Percentiles rank a stretch among this genome's conserved stretches.
These are phyloP conservation scores for Diplodia scrobiculata DNA, from an alignment of 2,329 filamentous ascomycete genomes.

Conservation along the genomic window DNA sequence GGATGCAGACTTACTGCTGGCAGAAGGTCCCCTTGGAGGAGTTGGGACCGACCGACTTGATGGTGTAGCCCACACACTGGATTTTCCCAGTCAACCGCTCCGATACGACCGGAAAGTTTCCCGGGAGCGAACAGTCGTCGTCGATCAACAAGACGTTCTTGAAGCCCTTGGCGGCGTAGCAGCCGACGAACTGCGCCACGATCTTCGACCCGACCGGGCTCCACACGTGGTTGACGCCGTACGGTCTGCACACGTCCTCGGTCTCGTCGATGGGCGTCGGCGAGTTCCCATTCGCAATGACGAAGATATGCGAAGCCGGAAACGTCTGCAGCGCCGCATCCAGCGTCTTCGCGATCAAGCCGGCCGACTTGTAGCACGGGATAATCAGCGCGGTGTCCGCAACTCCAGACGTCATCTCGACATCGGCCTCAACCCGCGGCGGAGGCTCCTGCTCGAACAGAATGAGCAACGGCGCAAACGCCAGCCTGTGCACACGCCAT, in stretches of 20 bases:
- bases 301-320: conserved; percentile 51
- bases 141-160: conserved; percentile 54
- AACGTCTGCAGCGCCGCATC: conserved; percentile 53
- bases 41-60: conserved; percentile 47
- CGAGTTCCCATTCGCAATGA: conserved; percentile 55
- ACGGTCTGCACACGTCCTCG: conserved; percentile 49
- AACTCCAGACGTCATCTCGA: not conserved
- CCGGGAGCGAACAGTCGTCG: conserved; percentile 53
- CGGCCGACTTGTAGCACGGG: conserved; percentile 54
- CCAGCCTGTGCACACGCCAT: not conserved
- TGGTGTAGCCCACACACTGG: conserved; percentile 55
- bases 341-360: conserved; percentile 48
- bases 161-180: conserved; percentile 51
- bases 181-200: conserved; percentile 54
- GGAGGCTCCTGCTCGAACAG: not conserved
- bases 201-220: conserved; percentile 54
- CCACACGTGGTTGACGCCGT: conserved; percentile 55
- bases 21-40: conserved; percentile 42
- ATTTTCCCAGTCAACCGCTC: conserved; percentile 32
- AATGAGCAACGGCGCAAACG: not conserved
- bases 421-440: not conserved
- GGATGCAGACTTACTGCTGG: conserved; percentile 37
- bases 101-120: conserved; percentile 50
- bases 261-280: conserved; percentile 53
- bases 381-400: conserved; percentile 49